Conservation (phyloP, 495 filamentous ascomycete species). For the Schizothecium vesticola region DNA sequence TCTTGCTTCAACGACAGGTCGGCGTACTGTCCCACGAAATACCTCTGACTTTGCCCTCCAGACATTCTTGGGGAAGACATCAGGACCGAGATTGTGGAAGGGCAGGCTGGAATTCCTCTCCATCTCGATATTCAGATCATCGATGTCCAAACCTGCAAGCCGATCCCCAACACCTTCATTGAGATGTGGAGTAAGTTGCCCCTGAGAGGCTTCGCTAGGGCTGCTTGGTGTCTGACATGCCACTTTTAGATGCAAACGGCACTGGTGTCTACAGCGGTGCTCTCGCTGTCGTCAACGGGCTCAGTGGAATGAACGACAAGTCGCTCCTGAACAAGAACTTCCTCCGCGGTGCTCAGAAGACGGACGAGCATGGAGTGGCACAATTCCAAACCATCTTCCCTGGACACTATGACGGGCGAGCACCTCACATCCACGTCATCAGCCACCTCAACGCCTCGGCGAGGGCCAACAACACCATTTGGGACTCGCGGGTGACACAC, state of each 20-base stretch:
- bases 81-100: conserved; percentile 48
- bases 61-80: conserved; percentile 36
- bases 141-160: conserved; percentile 51
- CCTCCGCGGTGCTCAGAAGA: conserved; percentile 42
- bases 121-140: conserved; percentile 55
- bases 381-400: conserved; percentile 47
- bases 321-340: conserved; percentile 42
- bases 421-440: conserved; percentile 36
- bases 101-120: conserved; percentile 48
- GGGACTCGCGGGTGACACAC: conserved; percentile 42
- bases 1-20: background rate
- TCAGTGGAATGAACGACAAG: conserved; percentile 16
- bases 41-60: background rate
- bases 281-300: conserved; percentile 35
- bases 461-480: conserved; percentile 41
- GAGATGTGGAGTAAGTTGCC: conserved; percentile 47
- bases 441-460: conserved; percentile 36
- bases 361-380: conserved; percentile 38
- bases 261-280: conserved; percentile 50
- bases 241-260: conserved; percentile 13
- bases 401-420: conserved; percentile 44
- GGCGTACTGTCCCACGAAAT: background rate
- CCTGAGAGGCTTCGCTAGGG: no score
- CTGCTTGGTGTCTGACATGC: background rate
- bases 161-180: conserved; percentile 47